Evolutionary conservation across 192 early-diverging fungal species (phyloP).

Genomic region (Podila horticola): DNA sequence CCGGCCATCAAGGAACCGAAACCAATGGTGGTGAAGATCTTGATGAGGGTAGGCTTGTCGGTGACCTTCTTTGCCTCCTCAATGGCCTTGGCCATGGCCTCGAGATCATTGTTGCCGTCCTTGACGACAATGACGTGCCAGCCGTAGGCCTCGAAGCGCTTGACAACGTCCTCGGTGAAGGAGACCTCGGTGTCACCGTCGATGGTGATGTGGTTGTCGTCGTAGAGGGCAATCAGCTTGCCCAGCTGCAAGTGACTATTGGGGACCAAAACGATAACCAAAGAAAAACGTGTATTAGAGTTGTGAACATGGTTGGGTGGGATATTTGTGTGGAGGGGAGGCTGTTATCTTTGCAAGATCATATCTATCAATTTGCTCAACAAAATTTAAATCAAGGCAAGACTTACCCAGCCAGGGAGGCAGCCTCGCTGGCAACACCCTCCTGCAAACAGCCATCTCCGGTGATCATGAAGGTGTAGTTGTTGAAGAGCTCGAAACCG

Average conservation of each 20-base stretch:
- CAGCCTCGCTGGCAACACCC: constrained; percentile 93
- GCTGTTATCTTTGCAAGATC: neutral
- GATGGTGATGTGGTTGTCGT: constrained; percentile 97
- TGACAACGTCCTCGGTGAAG: constrained; percentile 94
- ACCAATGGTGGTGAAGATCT: constrained; percentile 93
- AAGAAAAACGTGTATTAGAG: neutral
- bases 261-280: neutral
- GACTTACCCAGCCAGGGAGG: constrained; percentile 88
- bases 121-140: constrained; percentile 87
- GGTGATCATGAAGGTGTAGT: constrained; percentile 86
- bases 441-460: constrained; percentile 99
- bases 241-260: constrained; percentile 86
- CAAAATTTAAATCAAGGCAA: constrained; percentile 2
- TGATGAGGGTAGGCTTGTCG: constrained; percentile 91
- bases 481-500: constrained; percentile 87
- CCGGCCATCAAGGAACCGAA: constrained; percentile 91
- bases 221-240: constrained; percentile 96
- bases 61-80: constrained; percentile 85
- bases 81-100: constrained; percentile 78
- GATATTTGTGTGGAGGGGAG: neutral
- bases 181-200: constrained; percentile 88
- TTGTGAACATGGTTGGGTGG: neutral
- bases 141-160: constrained; percentile 93
- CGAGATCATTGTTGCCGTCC: constrained; percentile 89
- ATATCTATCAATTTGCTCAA: neutral